Conservation (phyloP, 2,329 filamentous ascomycete genomes). For the Paraconiothyrium sp. region DNA sequence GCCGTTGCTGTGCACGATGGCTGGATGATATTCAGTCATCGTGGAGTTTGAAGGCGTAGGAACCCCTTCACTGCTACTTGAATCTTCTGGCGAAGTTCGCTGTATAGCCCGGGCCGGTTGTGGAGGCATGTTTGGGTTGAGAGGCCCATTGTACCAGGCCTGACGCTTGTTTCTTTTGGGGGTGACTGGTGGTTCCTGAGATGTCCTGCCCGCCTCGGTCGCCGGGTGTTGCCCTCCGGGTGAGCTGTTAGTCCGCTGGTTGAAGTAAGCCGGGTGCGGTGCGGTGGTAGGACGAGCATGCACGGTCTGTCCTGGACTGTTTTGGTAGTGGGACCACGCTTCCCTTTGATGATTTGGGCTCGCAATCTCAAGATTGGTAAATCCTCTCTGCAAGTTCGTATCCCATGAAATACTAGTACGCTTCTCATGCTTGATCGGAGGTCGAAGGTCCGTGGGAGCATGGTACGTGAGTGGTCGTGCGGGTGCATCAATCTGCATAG, state of each 20-base stretch:
- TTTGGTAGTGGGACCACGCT: constrained; percentile 45
- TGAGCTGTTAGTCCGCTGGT: constrained; percentile 31
- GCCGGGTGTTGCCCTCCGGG: constrained; percentile 39
- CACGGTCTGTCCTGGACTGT: constrained; percentile 31
- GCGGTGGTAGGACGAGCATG: constrained; percentile 46
- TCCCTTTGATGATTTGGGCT: constrained; percentile 51
- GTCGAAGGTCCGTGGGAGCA: constrained; percentile 38
- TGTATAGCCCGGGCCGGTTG: constrained; percentile 44
- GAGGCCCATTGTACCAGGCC: constrained; percentile 74
- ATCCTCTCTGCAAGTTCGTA: constrained; percentile 70
- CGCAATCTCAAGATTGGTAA: constrained; percentile 73
- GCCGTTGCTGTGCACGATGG: constrained; percentile 62
- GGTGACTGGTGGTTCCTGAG: constrained; percentile 56
- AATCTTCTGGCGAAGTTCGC: constrained; percentile 65
- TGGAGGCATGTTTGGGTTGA: constrained; percentile 35
- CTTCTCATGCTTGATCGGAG: constrained; percentile 40
- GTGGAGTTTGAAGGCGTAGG: constrained; percentile 61
- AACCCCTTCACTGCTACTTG: constrained; percentile 64
- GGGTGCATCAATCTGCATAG: constrained; percentile 77
- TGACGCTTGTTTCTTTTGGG: constrained; percentile 71
- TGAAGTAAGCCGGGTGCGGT: constrained; percentile 47
- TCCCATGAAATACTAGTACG: constrained; percentile 66
- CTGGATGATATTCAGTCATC: constrained; percentile 61
- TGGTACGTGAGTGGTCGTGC: constrained; percentile 53
- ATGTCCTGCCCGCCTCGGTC: constrained; percentile 49